Percentiles rank a stretch among this genome's conserved stretches.
Conservation (phyloP, 352 stramenopile species). For the Globisporangium nodosum region DNA sequence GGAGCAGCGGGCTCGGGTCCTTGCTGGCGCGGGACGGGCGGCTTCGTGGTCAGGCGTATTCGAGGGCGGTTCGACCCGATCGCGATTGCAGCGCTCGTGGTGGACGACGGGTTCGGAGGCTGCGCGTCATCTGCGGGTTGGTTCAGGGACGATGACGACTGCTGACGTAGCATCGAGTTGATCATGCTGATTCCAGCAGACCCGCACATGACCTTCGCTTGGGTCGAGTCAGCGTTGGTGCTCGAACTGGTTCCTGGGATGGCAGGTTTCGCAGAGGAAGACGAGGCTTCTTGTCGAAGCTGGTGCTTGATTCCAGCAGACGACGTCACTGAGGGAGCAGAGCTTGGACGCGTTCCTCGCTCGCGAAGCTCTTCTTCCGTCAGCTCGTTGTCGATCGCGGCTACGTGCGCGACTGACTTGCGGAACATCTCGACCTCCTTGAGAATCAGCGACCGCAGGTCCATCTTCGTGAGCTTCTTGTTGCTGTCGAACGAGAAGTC, state of each 20-base stretch:
- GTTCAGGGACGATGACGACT: conserved; percentile 10
- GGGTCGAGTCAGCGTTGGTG: background rate
- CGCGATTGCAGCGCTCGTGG: conserved; percentile 13
- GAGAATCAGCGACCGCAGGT: conserved; percentile 62
- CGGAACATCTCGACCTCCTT: conserved; percentile 62
- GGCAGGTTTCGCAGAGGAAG: background rate
- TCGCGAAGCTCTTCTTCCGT: conserved; percentile 10
- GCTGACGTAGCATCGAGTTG: conserved; percentile 29
- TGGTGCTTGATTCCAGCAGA: conserved; percentile 3
- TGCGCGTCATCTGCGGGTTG: background rate
- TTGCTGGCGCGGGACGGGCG: conserved; percentile 44
- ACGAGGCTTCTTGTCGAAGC: conserved; percentile 2
- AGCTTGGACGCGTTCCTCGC: background rate
- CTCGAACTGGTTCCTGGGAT: background rate
- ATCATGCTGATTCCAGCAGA: conserved; percentile 43
- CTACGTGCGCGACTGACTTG: conserved; percentile 18
- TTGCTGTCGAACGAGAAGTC: conserved; percentile 68
- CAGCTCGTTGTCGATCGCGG: conserved; percentile 3
- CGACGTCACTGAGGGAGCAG: background rate
- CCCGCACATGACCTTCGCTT: conserved; percentile 22
- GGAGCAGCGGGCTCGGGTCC: background rate
- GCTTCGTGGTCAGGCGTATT: conserved; percentile 44
- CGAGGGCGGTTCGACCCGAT: conserved; percentile 50
- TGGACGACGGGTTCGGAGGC: background rate
- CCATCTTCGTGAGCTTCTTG: conserved; percentile 65